Evolutionary conservation across 2,329 filamentous ascomycete species (phyloP), one percentile per base, ranked within the genome.

Genomic region (Botrytis cinerea): DNA sequence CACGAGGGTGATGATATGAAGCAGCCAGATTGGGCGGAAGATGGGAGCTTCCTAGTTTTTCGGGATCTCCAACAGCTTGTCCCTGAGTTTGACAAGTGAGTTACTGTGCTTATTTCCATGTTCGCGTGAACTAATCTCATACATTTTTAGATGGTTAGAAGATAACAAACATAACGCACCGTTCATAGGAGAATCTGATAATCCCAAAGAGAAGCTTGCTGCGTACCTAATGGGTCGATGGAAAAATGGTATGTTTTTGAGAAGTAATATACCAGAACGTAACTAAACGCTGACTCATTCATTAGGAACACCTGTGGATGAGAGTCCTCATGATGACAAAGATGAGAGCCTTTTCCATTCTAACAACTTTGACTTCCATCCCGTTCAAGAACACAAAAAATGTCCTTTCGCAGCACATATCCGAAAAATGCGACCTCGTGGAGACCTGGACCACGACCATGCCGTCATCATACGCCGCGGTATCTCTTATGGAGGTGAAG

Each of bases 381-480:
- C 59, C 5, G 35, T 54, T 22, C 20, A 73, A 38, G 54, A 82
- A 16, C 81, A 83, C 62, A 78, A 81, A 1, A 79, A 80, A 32
- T 86, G 85, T 75, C 84, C 85, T 1, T 84, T 85, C 64, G 84
- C 84, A 0, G 83, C 85, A 2, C 85, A 86, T 69, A 82, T 83
- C 43, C 84, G 85, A 60, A 86, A 86, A 79, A 85, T 82, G 59
- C 84, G 84, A 60, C 85, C 85, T 0, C 80, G 84, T 28, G 80
- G 48, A 57, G 75, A 76, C 35, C 51, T 78, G 16, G 83, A 85
- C 72, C 73, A 81, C 0, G 75, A 78, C 51, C 71, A 75, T 8
- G 75, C 80, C 14, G 77, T 80, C 22, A 84, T 86, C 28, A 74
- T 85, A 12, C 84, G 85, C 43, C 83, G 84, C 9, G 84, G 84